Conservation (phyloP, 2,329 filamentous ascomycete genomes). For the Fusarium illudens region DNA sequence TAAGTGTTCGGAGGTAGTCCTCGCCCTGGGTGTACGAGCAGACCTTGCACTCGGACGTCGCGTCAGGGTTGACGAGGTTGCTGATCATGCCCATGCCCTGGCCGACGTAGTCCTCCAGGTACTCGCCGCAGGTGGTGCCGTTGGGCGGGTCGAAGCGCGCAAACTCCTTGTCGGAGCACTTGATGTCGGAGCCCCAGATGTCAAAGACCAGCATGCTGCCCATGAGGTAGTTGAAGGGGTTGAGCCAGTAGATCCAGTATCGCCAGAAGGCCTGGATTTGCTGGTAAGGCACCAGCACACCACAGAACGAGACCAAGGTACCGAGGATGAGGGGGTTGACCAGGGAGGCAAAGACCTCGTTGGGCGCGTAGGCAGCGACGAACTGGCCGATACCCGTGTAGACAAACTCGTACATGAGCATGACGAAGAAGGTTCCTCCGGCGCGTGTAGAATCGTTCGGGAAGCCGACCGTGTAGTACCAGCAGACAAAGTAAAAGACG, state of each 20-base stretch:
- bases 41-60: constrained; percentile 63
- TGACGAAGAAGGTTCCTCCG: constrained; percentile 62
- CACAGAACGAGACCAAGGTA: constrained; percentile 74
- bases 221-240: constrained; percentile 70
- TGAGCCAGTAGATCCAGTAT: constrained; percentile 70
- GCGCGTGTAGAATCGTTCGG: constrained; percentile 53
- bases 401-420: constrained; percentile 67
- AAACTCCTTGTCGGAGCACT: constrained; percentile 59
- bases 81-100: constrained; percentile 54
- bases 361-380: constrained; percentile 69
- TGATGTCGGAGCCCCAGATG: constrained; percentile 56
- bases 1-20: constrained; percentile 68
- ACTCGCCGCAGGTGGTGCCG: constrained; percentile 64
- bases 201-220: constrained; percentile 63
- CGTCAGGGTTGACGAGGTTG: constrained; percentile 68
- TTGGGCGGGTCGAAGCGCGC: constrained; percentile 60
- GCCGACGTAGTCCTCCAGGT: constrained; percentile 61
- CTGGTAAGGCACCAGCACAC: constrained; percentile 74
- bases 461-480: constrained; percentile 67
- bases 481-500: constrained; percentile 60
- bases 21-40: constrained; percentile 67
- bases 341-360: constrained; percentile 66
- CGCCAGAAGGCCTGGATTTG: constrained; percentile 73
- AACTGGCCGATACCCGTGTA: constrained; percentile 70
- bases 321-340: constrained; percentile 65